Evolutionary conservation across 192 early-diverging fungal genomes (phyloP).

Genomic region (Allomyces arbusculus): DNA sequence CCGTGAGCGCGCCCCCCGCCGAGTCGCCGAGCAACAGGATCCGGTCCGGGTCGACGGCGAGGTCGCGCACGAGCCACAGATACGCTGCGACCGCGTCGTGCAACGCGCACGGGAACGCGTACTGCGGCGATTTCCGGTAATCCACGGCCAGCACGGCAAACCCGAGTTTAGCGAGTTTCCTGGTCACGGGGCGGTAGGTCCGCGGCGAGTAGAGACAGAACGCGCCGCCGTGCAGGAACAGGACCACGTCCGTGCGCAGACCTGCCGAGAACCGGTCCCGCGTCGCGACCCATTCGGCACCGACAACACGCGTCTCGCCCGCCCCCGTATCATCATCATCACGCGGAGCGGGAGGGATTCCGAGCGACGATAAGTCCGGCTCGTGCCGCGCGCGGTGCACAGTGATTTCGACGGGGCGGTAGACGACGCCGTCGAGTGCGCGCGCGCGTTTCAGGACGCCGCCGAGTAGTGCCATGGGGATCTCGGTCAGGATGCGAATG

Average conservation of each 20-base stretch:
- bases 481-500: too few species aligned
- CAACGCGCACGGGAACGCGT: slow-evolving; percentile 24
- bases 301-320: too few species aligned
- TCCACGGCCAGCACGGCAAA: slow-evolving; percentile 2
- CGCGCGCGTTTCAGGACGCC: too few species aligned
- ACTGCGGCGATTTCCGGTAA: slow-evolving; percentile 29
- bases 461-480: too few species aligned
- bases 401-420: too few species aligned
- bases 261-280: too few species aligned
- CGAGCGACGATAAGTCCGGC: too few species aligned
- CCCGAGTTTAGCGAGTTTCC: background rate
- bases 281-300: too few species aligned
- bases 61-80: slow-evolving; percentile 10
- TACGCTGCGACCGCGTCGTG: slow-evolving; percentile 28
- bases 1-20: slow-evolving; percentile 16
- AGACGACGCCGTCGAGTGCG: too few species aligned
- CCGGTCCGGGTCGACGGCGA: slow-evolving; percentile 10
- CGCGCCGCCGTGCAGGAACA: background rate
- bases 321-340: too few species aligned
- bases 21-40: slow-evolving; percentile 28
- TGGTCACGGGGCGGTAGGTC: background rate
- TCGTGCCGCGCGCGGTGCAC: too few species aligned
- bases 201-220: background rate
- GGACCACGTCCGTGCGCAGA: background rate
- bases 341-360: too few species aligned